Evolutionary conservation across 805 yeast species (phyloP).

Genomic region (Candida maltosa): DNA sequence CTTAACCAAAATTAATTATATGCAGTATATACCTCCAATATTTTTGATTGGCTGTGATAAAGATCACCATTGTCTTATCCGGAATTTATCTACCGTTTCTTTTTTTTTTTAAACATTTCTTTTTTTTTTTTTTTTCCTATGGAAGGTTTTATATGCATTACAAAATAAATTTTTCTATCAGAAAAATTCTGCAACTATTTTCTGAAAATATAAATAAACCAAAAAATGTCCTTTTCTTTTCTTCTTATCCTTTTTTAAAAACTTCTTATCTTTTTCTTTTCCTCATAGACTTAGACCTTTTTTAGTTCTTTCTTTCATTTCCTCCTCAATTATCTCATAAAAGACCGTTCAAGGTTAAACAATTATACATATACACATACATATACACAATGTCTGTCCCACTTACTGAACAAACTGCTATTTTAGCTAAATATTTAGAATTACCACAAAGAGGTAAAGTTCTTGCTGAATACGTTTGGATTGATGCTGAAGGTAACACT

Average conservation of each 20-base stretch:
- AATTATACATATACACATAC: conserved; percentile 1
- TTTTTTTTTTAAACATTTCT: not conserved
- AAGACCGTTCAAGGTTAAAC: too few species aligned
- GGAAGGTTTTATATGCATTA: not conserved
- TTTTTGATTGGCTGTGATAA: conserved; percentile 2
- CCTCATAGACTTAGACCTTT: not conserved
- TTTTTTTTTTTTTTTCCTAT: not conserved
- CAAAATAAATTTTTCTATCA: not conserved
- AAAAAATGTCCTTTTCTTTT: not conserved
- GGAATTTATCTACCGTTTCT: not conserved
- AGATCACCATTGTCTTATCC: not conserved
- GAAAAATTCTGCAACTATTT: too few species aligned
- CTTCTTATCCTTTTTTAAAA: not conserved
- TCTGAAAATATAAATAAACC: not conserved
- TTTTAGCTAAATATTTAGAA: conserved; percentile 77
- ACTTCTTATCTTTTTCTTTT: not conserved
- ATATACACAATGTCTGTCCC: conserved; percentile 25
- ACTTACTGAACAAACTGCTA: conserved; percentile 67
- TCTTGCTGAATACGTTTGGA: conserved; percentile 97
- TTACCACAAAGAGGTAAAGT: conserved; percentile 83
- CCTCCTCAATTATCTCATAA: not conserved
- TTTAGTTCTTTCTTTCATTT: conserved; percentile 1
- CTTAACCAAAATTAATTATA: not conserved
- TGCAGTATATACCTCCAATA: not conserved
- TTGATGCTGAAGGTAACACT: conserved; percentile 85